Conservation (phyloP, 495 filamentous ascomycete species). For the Penicillium steckii region DNA sequence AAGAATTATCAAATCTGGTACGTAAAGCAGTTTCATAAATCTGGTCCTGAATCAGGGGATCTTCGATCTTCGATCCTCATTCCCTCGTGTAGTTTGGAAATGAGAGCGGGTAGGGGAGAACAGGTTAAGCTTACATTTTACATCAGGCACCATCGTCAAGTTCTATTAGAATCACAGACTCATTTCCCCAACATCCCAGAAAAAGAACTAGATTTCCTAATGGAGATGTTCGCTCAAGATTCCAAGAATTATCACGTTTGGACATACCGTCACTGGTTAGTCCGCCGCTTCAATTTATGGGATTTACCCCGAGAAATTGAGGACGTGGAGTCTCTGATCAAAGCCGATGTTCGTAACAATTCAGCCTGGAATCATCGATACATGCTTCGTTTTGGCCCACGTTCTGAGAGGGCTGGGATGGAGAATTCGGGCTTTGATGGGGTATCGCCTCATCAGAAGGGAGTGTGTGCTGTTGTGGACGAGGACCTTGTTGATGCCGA, state of each 20-base stretch:
- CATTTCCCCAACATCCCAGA: constrained; percentile 55
- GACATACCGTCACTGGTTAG: constrained; percentile 93
- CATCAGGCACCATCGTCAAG: constrained; percentile 81
- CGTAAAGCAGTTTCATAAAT: background rate
- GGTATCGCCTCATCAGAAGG: constrained; percentile 42
- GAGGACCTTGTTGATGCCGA: constrained; percentile 70
- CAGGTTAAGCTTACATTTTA: constrained; percentile 11
- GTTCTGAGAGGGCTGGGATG: constrained; percentile 40
- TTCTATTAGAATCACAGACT: constrained; percentile 61
- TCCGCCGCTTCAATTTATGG: constrained; percentile 77
- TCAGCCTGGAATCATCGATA: constrained; percentile 97
- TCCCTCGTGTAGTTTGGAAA: too few species aligned
- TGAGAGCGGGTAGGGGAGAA: too few species aligned
- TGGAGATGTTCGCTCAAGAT: constrained; percentile 78
- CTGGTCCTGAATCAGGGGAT: too few species aligned
- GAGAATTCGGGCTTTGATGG: constrained; percentile 33
- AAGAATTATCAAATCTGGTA: constrained; percentile 99
- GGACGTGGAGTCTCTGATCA: constrained; percentile 66
- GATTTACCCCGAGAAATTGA: constrained; percentile 62
- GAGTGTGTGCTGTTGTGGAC: constrained; percentile 46
- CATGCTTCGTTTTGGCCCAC: constrained; percentile 77
- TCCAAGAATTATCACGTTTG: constrained; percentile 99
- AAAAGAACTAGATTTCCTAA: constrained; percentile 72
- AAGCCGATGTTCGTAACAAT: constrained; percentile 86
- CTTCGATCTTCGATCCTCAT: background rate